phyloP scores from a whole-genome alignment of 768 basidiomycete species.

The Hypholoma sublateritium region DNA sequence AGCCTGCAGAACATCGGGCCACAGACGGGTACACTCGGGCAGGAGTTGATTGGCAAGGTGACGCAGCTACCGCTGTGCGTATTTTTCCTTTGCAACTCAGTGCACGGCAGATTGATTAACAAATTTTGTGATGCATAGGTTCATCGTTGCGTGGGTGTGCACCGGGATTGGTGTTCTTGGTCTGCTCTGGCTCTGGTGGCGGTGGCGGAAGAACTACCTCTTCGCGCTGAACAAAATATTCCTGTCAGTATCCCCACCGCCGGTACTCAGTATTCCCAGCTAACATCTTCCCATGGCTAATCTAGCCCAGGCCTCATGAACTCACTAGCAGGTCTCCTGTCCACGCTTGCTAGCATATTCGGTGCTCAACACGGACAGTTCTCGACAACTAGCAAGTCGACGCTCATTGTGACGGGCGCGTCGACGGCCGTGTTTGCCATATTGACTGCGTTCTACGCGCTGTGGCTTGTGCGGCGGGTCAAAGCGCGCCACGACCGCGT shows the following conservation, averaged over 20 bases:
- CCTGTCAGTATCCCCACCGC: conserved; percentile 34
- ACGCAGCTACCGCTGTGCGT: conserved; percentile 48
- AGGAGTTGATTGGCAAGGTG: conserved; percentile 34
- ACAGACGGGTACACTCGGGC: conserved; percentile 27
- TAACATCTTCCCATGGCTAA: not conserved
- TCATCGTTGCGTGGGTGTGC: conserved; percentile 55
- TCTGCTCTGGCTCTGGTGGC: conserved; percentile 62
- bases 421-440: conserved; percentile 41
- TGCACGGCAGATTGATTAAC: not conserved
- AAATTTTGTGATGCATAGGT: conserved; percentile 30
- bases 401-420: conserved; percentile 45
- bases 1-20: conserved; percentile 37
- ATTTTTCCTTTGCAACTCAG: not conserved
- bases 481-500: conserved; percentile 22
- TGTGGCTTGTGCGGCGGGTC: conserved; percentile 37
- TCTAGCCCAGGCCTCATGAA: conserved; percentile 56
- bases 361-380: conserved; percentile 48
- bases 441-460: conserved; percentile 39
- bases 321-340: conserved; percentile 55
- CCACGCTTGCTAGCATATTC: conserved; percentile 51
- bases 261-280: not conserved
- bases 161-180: conserved; percentile 51
- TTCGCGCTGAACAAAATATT: conserved; percentile 60
- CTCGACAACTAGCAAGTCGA: conserved; percentile 40
- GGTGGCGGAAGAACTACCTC: conserved; percentile 57